Conservation (phyloP, 768 basidiomycete species). For the Coprinellus aureogranulatus region DNA sequence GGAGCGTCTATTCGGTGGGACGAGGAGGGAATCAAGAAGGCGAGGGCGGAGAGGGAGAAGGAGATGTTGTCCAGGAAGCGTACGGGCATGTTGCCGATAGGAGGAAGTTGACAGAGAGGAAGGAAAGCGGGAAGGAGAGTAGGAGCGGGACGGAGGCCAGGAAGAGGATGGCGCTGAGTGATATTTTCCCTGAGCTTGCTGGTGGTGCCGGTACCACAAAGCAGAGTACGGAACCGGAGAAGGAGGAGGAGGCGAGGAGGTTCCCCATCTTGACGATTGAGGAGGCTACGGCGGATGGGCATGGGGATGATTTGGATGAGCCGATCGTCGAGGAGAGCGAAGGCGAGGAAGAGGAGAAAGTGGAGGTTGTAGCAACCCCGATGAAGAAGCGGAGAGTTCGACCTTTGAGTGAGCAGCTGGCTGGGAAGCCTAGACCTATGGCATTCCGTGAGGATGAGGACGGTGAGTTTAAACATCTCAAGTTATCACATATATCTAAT, state of each 20-base stretch:
- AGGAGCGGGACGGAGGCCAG: constrained; percentile 49
- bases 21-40: constrained; percentile 14
- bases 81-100: too few species aligned
- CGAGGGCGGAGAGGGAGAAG: constrained; percentile 23
- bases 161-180: constrained; percentile 50
- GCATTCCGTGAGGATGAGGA: constrained; percentile 55
- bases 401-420: constrained; percentile 64
- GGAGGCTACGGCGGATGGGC: constrained; percentile 54
- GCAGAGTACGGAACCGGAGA: constrained; percentile 7
- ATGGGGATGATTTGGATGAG: constrained; percentile 23
- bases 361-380: constrained; percentile 32
- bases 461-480: constrained; percentile 32
- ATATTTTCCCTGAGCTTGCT: constrained; percentile 55
- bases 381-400: constrained; percentile 48
- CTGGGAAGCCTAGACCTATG: constrained; percentile 46
- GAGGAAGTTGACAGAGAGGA: too few species aligned
- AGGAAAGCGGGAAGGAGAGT: constrained; percentile 39
- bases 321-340: constrained; percentile 10
- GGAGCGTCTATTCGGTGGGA: not conserved
- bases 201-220: too few species aligned
- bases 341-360: constrained; percentile 15
- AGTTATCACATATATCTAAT: not conserved
- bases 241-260: constrained; percentile 9
- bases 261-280: constrained; percentile 45
- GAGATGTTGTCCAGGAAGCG: not conserved